Percentiles rank a stretch among this genome's conserved stretches.
Conservation (phyloP, 2,329 filamentous ascomycete species). For the Colletotrichum sp. region DNA sequence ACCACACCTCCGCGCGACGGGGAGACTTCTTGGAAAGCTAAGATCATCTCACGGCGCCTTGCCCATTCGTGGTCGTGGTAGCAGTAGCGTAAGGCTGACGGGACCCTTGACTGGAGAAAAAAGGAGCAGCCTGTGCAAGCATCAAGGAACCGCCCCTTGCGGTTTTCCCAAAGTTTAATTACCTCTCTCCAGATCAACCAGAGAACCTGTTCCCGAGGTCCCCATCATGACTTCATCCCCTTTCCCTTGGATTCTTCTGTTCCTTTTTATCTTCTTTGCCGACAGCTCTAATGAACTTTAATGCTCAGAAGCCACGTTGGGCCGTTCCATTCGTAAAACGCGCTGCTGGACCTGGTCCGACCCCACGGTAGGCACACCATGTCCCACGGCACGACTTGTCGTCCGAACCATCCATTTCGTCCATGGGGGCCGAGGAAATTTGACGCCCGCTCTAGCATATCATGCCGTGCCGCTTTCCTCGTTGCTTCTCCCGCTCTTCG, state of each 20-base stretch:
- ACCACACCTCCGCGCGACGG: constrained; percentile 5
- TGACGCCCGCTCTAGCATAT: background rate
- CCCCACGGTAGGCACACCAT: background rate
- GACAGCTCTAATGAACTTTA: background rate
- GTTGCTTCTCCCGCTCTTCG: constrained; percentile 5
- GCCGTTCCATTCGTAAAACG: background rate
- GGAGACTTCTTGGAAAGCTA: background rate
- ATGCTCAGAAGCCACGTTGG: background rate
- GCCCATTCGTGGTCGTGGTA: background rate
- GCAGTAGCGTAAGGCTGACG: constrained; percentile 16
- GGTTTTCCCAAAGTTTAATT: background rate
- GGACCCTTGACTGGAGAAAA: background rate
- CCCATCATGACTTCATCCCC: background rate
- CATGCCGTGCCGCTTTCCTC: background rate
- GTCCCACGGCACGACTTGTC: background rate
- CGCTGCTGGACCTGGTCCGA: background rate
- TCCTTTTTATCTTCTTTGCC: background rate
- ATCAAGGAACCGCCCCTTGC: background rate
- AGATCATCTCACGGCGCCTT: constrained; percentile 6
- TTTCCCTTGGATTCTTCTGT: background rate
- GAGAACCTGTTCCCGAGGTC: background rate
- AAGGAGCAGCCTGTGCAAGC: background rate
- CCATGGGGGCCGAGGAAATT: background rate
- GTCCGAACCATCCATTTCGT: background rate
- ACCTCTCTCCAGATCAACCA: background rate